Base-by-base conservation (phyloP, 176 grass and related monocot genomes). In the Phoenix dactylifera region DNA sequence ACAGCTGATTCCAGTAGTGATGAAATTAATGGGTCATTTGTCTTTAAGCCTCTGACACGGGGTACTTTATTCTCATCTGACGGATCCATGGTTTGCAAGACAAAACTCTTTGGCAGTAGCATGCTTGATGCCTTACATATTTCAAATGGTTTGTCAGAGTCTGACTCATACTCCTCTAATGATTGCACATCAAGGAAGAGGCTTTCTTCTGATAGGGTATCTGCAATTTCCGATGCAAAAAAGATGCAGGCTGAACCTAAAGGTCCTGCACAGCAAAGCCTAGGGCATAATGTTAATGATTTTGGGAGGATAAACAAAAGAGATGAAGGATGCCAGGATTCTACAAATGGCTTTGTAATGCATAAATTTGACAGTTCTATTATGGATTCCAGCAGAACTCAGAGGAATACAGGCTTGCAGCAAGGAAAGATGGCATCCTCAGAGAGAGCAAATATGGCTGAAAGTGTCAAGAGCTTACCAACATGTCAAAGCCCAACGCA, bases 21-120 rank as follows among this genome's bases (percentile, higher is more conserved):
- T 72, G 77, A 85, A 55, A 68, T 82, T 66, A 78, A 90, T 59
- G 83, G 86, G 35, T 87, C 73, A 59, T 95, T 90, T 54, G 15
- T 87, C 66, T 95, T 95, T 72, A 89, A 84, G 72, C 83, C 86
- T 60, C 77, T 76, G 54, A 61, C 50, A 48, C 69, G 64, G 55
- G 17, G 54, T 86, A 72, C 60, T 74, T 55, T 77, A 59, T n/a
- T 86, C 12, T 65, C n/a, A 0, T 52, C 73, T 19, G 72, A 68
- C 58, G 72, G 68, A 57, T 72, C 80, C 48, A 17, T 58, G 58
- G 72, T 76, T 73, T 55, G 39, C 24, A 76, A 50, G 53, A 44
- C 71, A 44, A 72, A 83, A 60, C 57, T 80, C 24, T 65, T 73
- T 44, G 35, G 35, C 16, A 58, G 76, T 57, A 25, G 60, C 64